Base-by-base conservation (phyloP, 1,139 yeast species). In the Saccharomyces pastorianus region DNA sequence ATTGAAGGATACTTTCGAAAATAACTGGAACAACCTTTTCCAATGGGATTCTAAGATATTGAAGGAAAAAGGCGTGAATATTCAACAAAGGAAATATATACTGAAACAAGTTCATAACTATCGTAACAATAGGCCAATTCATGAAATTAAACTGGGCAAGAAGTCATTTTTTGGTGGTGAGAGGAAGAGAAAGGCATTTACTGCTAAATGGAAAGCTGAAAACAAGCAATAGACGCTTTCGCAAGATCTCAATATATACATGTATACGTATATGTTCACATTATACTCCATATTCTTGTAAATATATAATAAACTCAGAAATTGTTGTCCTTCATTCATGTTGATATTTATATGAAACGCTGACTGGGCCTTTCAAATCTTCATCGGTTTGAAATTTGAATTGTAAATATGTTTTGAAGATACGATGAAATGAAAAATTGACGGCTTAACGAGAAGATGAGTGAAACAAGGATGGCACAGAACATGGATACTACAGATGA, bases 121-220 rank as follows among this genome's bases (percentile, higher is more conserved):
- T 61, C 80, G 83, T 67, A 77, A 81, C 62, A 84, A 85, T 56
- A 80, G 78, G 58, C 78, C 80, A 20, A 74, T 86, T 56, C 66
- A 74, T 59, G 88, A 83, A 65, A 79, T 82, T 61, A 80, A 79
- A 63, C 71, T 76, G 61, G 90, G 95, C 14, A 80, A 75, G 73
- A 91, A 90, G 79, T 70, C 75, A 27, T 84, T 84, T 80, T 76
- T 82, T 64, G 97, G 97, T 44, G 96, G 97, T 67, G 96, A 90
- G 72, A 81, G 96, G 70, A 86, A 84, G 64, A 79, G 86, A 57
- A 81, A 79, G 66, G 84, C 85, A 48, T 83, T 80, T 52, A 72
- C 79, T 56, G 96, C 96, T 20, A 84, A 82, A 69, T 78, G 82
- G 74, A 74, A 76, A 53, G 87, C 88, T n/a, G 78, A 83, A 60